Base-by-base conservation (phyloP, 495 filamentous ascomycete genomes). In the Delitschia confertaspora region DNA sequence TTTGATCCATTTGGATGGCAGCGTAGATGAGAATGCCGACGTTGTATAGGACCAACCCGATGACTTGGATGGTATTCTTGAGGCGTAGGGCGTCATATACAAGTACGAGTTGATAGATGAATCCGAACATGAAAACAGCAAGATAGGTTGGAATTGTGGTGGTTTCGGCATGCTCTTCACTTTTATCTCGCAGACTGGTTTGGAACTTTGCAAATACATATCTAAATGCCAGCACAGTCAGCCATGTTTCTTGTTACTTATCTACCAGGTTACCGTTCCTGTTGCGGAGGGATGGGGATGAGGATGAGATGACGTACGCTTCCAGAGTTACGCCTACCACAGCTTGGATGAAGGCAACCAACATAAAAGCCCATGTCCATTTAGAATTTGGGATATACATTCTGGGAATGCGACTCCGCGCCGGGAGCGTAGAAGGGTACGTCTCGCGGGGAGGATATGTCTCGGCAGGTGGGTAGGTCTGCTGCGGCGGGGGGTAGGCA, bases 51-150 rank as follows among this genome's bases (percentile, higher is more conserved):
- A 89, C 95, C 13, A 98, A 69, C 22, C 91, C 93, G 55, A 98
- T 96, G 60, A 98, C 72, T 63, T 98, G 91, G 73, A 98, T 98
- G 10, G 91, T 98, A 66, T 98, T 98, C 68, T 95, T 95, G 58
- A 88, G 67, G 34, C 87, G 79, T 45, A 98, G 69, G 2, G 93
- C 89, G 72, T 98, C 91, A 66, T 85, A 95, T 10, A 91, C 81
- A 18, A 98, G 68, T 23, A 91, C 61, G 4, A 96, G 61, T 55
- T 95, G 79, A 65, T 96, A 98, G 41, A 98, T 58, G 64, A 93
- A 94, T 38, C 85, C 91, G 63, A 98, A 94, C 60, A 95, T 93
- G 65, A 95, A 93, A n/a, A 98, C 73, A 8, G 89, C 81, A 18
- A 98, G 71, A 64, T 95, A 95, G 10, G 86, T 93, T 18, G 85